Base-by-base conservation (phyloP, 129 eudicot species). In the Saussurea involucrata region DNA sequence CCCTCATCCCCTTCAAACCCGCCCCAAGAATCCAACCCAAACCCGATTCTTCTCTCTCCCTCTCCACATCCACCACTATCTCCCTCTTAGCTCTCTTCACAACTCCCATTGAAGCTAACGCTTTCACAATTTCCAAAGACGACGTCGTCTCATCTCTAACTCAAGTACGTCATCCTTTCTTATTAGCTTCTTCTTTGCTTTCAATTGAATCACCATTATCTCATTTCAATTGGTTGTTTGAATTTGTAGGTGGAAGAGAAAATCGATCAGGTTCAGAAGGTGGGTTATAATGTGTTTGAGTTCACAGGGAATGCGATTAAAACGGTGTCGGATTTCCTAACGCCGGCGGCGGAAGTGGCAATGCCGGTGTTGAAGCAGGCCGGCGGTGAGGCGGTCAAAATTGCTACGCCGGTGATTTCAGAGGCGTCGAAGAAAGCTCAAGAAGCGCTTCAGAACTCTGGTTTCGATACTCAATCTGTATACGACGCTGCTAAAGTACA, bases 381-480 rank as follows among this genome's bases (percentile, higher is more conserved):
- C 49, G 97, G 97, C 31, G 91, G 86, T 13, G 86, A 89, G 86
- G 99, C 92, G 13, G 37, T 92, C 73, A 89, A 92, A 85, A 73
- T 86, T 60, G 99, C 96, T 63, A 85, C 89, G 37, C 99, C 99
- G 6, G 85, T 82, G 24, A 24, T 95, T 40, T 81, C 95, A 0
- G 97, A 92, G 72, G 99, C 92, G 9, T 83, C 97, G 4, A 95
- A 92, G 80, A 88, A 90, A 80, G 97, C 96, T 13, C 96, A 89
- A 84, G 96, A 95, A 82, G 96, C 90, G 8, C 85, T 92, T 28
- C 88, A 86, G 85, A 86, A 92, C 82, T 75, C 99, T 1, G 99
- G 99, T 29, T 67, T 95, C 34, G 90, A 92, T 79, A 81, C 97
- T 33, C 74, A 92, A 58, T 83, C 96, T 4, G 86, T 92, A 29